These are phyloP conservation scores for Talaromyces sp. DNA, from an alignment of 2,329 filamentous ascomycete species.

Conservation along the genomic window DNA sequence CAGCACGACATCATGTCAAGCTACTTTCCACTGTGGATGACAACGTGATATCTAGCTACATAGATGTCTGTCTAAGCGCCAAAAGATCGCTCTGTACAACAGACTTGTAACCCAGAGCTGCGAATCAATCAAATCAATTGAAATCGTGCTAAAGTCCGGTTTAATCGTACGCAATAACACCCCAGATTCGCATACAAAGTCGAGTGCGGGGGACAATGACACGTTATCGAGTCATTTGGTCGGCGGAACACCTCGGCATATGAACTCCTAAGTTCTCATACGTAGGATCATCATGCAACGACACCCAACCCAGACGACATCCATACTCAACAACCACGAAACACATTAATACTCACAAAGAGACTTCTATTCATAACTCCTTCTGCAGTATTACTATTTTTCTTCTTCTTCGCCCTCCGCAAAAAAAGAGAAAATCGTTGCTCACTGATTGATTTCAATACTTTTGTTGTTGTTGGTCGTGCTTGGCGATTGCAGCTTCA, in stretches of 20 bases:
- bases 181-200: background rate
- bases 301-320: background rate
- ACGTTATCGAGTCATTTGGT: background rate
- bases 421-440: background rate
- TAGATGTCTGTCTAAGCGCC: too few species aligned
- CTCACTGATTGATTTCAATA: background rate
- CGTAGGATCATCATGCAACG: constrained; percentile 1
- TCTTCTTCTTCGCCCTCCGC: background rate
- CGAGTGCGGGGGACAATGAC: background rate
- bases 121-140: too few species aligned
- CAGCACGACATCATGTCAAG: background rate
- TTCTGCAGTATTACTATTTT: too few species aligned
- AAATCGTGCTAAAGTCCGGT: too few species aligned
- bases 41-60: background rate
- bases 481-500: background rate
- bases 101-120: too few species aligned
- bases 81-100: too few species aligned
- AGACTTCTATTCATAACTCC: too few species aligned
- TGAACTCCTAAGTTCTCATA: background rate
- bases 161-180: background rate
- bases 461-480: background rate
- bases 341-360: background rate
- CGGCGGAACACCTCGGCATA: background rate
- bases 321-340: background rate
- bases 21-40: background rate